phyloP scores from a whole-genome alignment of 345 rosid genomes.

The Bruguiera parviflora region DNA sequence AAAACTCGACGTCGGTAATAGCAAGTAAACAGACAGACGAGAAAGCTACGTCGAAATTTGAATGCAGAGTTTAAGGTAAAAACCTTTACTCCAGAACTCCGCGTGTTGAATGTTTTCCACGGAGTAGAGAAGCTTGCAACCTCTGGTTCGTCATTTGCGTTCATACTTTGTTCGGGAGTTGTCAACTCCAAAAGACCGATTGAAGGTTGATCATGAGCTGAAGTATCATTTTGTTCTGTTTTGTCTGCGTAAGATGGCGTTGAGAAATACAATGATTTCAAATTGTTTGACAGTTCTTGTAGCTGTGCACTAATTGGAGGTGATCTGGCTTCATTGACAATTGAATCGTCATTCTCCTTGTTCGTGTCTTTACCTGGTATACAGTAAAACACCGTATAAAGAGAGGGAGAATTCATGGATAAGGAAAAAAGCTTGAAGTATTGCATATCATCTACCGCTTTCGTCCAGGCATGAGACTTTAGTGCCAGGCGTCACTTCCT shows the following conservation, averaged over 20 bases:
- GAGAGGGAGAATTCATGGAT: background rate
- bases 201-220: constrained; percentile 14
- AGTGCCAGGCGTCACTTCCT: constrained; percentile 21
- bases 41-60: constrained; percentile 12
- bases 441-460: background rate
- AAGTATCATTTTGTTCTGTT: constrained; percentile 7
- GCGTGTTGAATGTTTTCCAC: constrained; percentile 44
- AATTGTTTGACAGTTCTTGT: constrained; percentile 47
- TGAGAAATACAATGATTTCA: constrained; percentile 47
- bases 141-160: constrained; percentile 21
- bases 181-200: constrained; percentile 33
- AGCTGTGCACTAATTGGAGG: constrained; percentile 55
- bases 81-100: constrained; percentile 54
- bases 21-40: background rate
- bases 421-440: background rate
- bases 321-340: constrained; percentile 34
- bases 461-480: background rate
- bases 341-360: constrained; percentile 41
- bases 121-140: constrained; percentile 33
- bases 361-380: constrained; percentile 31
- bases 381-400: background rate
- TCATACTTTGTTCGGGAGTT: constrained; percentile 40
- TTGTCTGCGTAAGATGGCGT: constrained; percentile 18
- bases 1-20: background rate
- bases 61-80: background rate